Evolutionary conservation across 257 asterid genomes (phyloP).

Genomic region (Penstemon newberryi): DNA sequence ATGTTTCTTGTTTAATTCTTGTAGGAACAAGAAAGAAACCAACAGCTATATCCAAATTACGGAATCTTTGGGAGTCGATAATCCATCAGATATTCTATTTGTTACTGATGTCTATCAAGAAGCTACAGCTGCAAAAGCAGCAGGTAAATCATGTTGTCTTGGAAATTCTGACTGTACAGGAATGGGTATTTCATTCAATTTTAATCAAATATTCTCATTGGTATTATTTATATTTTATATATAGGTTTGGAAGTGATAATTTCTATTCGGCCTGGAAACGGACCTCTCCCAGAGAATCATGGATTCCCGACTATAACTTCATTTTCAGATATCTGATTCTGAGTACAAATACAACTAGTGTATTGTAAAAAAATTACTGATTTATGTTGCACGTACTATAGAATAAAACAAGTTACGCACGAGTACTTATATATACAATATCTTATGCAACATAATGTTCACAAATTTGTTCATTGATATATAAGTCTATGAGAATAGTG

Average conservation of each 20-base stretch:
- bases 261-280: slow-evolving; percentile 69
- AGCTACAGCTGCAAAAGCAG: slow-evolving; percentile 94
- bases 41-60: slow-evolving; percentile 72
- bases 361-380: too few relatives aligned
- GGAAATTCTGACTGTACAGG: too few relatives aligned
- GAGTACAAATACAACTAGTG: too few relatives aligned
- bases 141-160: slow-evolving; percentile 50
- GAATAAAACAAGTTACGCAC: too few relatives aligned
- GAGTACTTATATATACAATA: too few relatives aligned
- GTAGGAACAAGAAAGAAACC: slow-evolving; percentile 84
- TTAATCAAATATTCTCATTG: background rate
- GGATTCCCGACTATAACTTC: slow-evolving; percentile 55
- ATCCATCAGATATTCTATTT: slow-evolving; percentile 78
- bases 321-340: slow-evolving; percentile 46
- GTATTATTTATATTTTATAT: background rate
- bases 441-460: too few relatives aligned
- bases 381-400: too few relatives aligned
- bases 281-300: slow-evolving; percentile 62
- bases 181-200: background rate
- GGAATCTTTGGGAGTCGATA: slow-evolving; percentile 74
- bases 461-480: too few relatives aligned
- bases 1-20: slow-evolving; percentile 16
- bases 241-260: slow-evolving; percentile 69
- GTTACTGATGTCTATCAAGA: slow-evolving; percentile 90
- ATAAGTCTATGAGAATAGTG: too few relatives aligned